Conservation (phyloP, 192 early-diverging fungal genomes). For the Entomortierella lignicola region DNA sequence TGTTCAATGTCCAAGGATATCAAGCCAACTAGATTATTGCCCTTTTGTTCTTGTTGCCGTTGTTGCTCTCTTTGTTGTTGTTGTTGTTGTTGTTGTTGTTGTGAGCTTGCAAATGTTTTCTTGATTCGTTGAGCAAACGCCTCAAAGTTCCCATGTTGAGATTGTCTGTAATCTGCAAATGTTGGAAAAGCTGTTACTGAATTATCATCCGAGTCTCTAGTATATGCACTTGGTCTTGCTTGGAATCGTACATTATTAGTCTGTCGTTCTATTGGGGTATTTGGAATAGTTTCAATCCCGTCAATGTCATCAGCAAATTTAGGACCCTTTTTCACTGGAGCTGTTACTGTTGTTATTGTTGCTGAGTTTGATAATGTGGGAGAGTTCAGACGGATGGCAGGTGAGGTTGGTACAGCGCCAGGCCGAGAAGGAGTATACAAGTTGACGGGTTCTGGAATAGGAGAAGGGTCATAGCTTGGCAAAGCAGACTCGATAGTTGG, state of each 20-base stretch:
- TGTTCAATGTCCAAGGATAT: not conserved
- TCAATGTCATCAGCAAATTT: conserved; percentile 15
- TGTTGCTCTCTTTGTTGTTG: not conserved
- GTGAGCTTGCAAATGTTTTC: conserved; percentile 13
- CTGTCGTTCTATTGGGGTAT: not conserved
- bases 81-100: conserved; percentile 14
- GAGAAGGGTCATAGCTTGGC: conserved; percentile 25
- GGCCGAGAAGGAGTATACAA: conserved; percentile 20
- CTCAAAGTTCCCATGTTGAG: conserved; percentile 27
- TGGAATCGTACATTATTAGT: conserved; percentile 25
- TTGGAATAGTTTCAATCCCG: not conserved
- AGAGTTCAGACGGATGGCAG: conserved; percentile 34
- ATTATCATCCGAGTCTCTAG: conserved; percentile 10
- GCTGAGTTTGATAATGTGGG: too few species aligned
- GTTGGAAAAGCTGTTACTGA: conserved; percentile 24
- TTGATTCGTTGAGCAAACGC: conserved; percentile 28
- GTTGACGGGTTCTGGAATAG: conserved; percentile 28
- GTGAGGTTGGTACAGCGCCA: conserved; percentile 19
- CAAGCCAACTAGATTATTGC: too few species aligned
- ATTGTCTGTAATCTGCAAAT: conserved; percentile 24
- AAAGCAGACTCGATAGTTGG: conserved; percentile 30
- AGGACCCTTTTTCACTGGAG: not conserved
- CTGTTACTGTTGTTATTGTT: not conserved
- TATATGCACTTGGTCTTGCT: conserved; percentile 1
- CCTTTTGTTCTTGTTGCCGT: not conserved